phyloP scores from a whole-genome alignment of 345 rosid species.

The Camelina hispida region DNA sequence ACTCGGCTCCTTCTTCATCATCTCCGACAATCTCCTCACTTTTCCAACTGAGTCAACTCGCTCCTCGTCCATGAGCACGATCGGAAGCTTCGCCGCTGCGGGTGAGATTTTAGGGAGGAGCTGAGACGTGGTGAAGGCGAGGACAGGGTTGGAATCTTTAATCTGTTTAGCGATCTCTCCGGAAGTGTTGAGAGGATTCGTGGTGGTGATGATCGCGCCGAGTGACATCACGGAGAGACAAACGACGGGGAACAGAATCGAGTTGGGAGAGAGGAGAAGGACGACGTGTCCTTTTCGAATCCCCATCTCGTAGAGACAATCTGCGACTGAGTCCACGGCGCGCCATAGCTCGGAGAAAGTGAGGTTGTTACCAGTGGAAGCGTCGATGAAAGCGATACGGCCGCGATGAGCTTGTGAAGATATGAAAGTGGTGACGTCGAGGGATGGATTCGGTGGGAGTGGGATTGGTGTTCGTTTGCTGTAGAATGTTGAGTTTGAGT shows the following conservation, averaged over 20 bases:
- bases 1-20: conserved; percentile 54
- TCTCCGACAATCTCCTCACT: conserved; percentile 50
- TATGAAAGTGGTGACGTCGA: conserved; percentile 81
- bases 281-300: conserved; percentile 81
- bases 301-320: conserved; percentile 67
- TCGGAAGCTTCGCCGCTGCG: conserved; percentile 45
- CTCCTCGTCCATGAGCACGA: conserved; percentile 65
- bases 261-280: conserved; percentile 89
- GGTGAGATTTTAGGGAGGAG: conserved; percentile 68
- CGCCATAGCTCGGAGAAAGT: conserved; percentile 73
- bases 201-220: conserved; percentile 91
- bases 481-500: conserved; percentile 64
- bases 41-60: neutral
- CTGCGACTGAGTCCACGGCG: conserved; percentile 70
- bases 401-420: conserved; percentile 81
- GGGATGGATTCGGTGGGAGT: conserved; percentile 57
- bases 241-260: conserved; percentile 83
- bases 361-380: conserved; percentile 68
- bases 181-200: conserved; percentile 91
- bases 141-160: conserved; percentile 66
- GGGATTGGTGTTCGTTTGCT: conserved; percentile 69
- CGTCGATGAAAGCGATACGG: conserved; percentile 81
- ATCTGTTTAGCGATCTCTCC: conserved; percentile 78
- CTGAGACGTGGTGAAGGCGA: conserved; percentile 67
- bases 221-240: conserved; percentile 94